Evolutionary conservation across 1,284 basidiomycete species (phyloP), one percentile per base, ranked within the genome.

Genomic region (Papiliotrema laurentii): DNA sequence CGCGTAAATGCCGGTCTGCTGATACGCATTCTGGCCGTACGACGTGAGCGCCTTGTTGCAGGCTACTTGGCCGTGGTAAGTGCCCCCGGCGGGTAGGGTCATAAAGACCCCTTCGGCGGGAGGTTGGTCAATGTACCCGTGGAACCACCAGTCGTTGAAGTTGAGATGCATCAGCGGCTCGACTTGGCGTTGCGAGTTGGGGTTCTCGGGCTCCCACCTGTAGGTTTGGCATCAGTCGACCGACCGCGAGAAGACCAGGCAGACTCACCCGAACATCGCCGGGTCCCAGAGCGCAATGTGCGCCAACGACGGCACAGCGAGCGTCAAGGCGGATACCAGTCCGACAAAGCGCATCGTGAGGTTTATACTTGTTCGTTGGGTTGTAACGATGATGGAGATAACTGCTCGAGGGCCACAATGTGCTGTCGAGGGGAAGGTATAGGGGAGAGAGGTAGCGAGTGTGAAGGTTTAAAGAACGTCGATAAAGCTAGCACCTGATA

Each of bases 101-200:
- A 72, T 63, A 39, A 68, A 62, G 16, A 45, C 53, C 3, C 62
- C 66, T 4, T 51, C 50, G 2, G 53, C 57, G 10, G 68, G 66
- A 2, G 72, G 71, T 10, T 53, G 42, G 51, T 66, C 52, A 42
- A 67, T 67, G 46, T 66, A 57, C 10, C 64, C 68, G 50, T 72
- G 72, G 71, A 85, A 83, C 84, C 84, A 87, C 85, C 84, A 86
- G 53, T 83, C 63, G 21, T 77, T 56, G 64, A 85, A 85, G 2
- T 77, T 60, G 59, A 78, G 71, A 59, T 80, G 60, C 37, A 72
- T 74, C 7, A 86, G 75, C 2, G 84, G 84, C 3, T 76, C 72
- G 25, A 82, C 80, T 9, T 77, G 75, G n/a, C 69, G 58, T 22
- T 45, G 46, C 39, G 68, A 61, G 37, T 71, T 69, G 9, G 60